Base-by-base conservation (phyloP, 1,139 yeast species). In the Geotrichum aggregatum region DNA sequence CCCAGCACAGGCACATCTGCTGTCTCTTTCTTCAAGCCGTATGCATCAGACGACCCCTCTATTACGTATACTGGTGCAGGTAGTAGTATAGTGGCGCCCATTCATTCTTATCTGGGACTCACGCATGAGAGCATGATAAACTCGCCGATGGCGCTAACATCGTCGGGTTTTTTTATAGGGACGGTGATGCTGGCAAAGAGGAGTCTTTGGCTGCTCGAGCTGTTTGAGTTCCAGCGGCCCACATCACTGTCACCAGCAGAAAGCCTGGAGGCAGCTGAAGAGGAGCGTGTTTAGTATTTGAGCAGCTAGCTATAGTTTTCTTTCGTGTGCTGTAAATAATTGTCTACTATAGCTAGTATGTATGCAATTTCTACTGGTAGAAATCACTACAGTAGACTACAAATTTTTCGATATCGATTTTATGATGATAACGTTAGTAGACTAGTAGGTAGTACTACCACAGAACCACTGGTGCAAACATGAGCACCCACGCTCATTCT, bases 21-120 rank as follows among this genome's bases (percentile, higher is more conserved):
- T 16, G 40, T 36, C 6, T 19, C 24, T 22, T 39, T 39, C 14
- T 39, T 39, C 30, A 39, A 39, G n/a, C 42, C 42, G 3, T 39
- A 39, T 16, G 13, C 30, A 2, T 10, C 42, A 13, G 42, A 39
- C n/a, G 22, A 14, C 39, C 18, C 39, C 18, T n/a, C 28, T 13
- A 7, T 30, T 26, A 30, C 34, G 11, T 13, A 3, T 14, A n/a
- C 14, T 34, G 36, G 18, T 34, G 36, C 36, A n/a, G 36, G 36
- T 18, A 34, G 16, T 18, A 34, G 36, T n/a, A n/a, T n/a, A n/a
- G 36, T 34, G n/a, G 18, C 14, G n/a, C 36, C 36, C n/a, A 34
- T 34, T n/a, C 36, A 34, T n/a, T n/a, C 16, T 11, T 34, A 34
- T 16, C 18, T 34, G 36, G 36, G 16, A 13, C 14, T 34, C 18